Conservation (phyloP, 495 filamentous ascomycete species). For the Xylona heveae region DNA sequence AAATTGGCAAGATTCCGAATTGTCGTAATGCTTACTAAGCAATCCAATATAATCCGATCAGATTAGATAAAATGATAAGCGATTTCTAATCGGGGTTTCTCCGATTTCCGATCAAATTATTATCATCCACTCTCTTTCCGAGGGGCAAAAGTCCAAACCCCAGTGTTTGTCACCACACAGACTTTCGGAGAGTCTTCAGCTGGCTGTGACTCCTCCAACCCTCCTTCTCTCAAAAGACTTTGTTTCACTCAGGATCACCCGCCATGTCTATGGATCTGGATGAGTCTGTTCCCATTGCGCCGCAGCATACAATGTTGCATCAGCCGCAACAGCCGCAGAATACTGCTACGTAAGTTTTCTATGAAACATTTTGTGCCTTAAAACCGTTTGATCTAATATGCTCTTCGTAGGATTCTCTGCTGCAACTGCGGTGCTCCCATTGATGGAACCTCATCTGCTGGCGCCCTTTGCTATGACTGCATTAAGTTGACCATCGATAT, state of each 20-base stretch:
- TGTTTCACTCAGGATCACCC: constrained; percentile 3
- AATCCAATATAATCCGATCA: too few relatives aligned
- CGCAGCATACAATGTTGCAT: constrained; percentile 18
- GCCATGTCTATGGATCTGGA: constrained; percentile 64
- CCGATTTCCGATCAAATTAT: too few relatives aligned
- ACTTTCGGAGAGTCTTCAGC: not conserved
- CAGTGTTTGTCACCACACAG: too few relatives aligned
- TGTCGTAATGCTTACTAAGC: too few relatives aligned
- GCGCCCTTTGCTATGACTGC: constrained; percentile 85
- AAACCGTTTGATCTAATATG: constrained; percentile 5
- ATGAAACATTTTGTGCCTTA: constrained; percentile 7
- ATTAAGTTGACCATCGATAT: constrained; percentile 84
- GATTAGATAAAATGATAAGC: too few relatives aligned
- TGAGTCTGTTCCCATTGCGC: constrained; percentile 32
- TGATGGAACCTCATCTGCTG: constrained; percentile 67
- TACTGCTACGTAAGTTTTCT: constrained; percentile 34
- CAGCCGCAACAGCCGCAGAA: constrained; percentile 25
- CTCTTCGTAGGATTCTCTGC: constrained; percentile 53
- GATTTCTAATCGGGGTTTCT: too few relatives aligned
- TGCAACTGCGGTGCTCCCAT: constrained; percentile 91
- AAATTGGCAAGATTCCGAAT: too few relatives aligned
- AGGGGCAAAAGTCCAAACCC: too few relatives aligned
- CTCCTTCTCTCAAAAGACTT: not conserved
- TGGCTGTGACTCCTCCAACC: not conserved
- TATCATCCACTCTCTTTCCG: too few relatives aligned